These are phyloP conservation scores for Naumovozyma baii DNA, from an alignment of 805 yeast species.

Conservation along the genomic window DNA sequence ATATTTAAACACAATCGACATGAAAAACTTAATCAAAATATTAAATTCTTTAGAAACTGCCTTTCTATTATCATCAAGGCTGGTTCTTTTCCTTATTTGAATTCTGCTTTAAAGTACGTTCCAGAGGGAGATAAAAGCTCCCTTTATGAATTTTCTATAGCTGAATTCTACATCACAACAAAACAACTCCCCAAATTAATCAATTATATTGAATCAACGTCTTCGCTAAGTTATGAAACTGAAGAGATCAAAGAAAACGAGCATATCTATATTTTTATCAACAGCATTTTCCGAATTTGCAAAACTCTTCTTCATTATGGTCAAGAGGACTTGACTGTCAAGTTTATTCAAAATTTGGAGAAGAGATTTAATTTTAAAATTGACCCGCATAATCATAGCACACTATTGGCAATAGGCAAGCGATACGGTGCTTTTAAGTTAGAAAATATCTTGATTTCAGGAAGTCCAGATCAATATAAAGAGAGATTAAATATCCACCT, in stretches of 20 bases:
- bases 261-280: background rate
- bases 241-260: background rate
- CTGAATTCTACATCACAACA: conserved; percentile 18
- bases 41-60: conserved; percentile 13
- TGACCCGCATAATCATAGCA: background rate
- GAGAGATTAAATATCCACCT: no score
- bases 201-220: conserved; percentile 1
- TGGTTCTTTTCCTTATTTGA: conserved; percentile 11
- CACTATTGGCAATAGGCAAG: background rate
- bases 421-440: background rate
- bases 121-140: background rate
- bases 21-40: background rate
- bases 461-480: no score
- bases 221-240: background rate
- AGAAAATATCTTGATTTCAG: background rate
- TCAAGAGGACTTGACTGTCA: background rate
- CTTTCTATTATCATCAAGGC: conserved; percentile 9
- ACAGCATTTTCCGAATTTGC: background rate
- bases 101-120: conserved; percentile 3
- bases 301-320: background rate
- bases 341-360: background rate
- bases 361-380: no score
- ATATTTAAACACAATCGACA: background rate
- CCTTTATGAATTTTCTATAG: conserved; percentile 5
- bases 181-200: conserved; percentile 13